Conservation (phyloP, 2,329 filamentous ascomycete species). For the Talaromyces sp. region DNA sequence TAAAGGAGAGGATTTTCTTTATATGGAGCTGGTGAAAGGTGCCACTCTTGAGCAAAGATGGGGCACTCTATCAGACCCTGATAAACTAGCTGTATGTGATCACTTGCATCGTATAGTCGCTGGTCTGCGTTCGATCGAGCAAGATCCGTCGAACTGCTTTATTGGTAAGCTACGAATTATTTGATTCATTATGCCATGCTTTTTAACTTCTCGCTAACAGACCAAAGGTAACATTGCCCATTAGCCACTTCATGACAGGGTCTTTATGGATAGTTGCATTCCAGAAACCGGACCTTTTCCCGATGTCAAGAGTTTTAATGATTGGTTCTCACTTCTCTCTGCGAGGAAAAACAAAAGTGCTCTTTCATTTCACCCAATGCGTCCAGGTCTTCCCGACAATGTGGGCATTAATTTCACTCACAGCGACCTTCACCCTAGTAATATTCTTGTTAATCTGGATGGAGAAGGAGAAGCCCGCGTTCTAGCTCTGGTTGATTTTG, state of each 20-base stretch:
- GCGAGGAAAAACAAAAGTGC: background rate
- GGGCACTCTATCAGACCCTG: conserved; percentile 15
- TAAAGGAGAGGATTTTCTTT: conserved; percentile 18
- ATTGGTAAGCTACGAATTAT: conserved; percentile 15
- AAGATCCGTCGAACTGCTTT: conserved; percentile 10
- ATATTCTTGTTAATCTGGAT: conserved; percentile 17
- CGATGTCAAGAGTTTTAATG: conserved; percentile 16
- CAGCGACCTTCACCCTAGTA: conserved; percentile 14
- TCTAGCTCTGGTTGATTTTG: conserved; percentile 24
- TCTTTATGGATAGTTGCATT: conserved; percentile 16
- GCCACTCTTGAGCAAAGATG: conserved; percentile 20
- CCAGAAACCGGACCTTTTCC: conserved; percentile 23
- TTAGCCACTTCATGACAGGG: conserved; percentile 26
- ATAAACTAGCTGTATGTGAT: conserved; percentile 23
- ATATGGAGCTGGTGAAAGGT: conserved; percentile 20
- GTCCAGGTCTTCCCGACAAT: conserved; percentile 23
- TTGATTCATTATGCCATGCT: background rate
- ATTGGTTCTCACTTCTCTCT: background rate
- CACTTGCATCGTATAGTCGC: conserved; percentile 23
- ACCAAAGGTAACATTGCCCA: conserved; percentile 22
- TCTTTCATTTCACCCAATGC: background rate
- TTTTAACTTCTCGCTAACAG: background rate
- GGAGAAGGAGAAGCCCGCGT: conserved; percentile 14
- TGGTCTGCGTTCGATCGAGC: conserved; percentile 15
- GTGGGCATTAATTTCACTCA: conserved; percentile 20